Percentiles rank a stretch among this genome's conserved stretches.
These are phyloP conservation scores for Cyamopsis tetragonoloba DNA, from an alignment of 306 rosid species.

Conservation along the genomic window DNA sequence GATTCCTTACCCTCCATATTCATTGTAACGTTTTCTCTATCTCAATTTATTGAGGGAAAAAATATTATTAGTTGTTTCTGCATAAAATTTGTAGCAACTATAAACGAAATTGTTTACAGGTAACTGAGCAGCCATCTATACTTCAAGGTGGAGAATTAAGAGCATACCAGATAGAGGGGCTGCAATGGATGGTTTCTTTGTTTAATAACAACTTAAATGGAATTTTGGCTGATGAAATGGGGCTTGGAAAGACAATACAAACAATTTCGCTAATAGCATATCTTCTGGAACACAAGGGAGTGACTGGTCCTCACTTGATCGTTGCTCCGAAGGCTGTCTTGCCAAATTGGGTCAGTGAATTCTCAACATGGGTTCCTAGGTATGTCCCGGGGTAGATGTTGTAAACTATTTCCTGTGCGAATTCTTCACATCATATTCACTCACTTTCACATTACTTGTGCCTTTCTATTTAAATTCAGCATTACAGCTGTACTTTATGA, in stretches of 20 bases:
- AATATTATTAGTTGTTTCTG: slow-evolving; percentile 10
- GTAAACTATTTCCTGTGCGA: slow-evolving; percentile 16
- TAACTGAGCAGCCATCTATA: slow-evolving; percentile 89
- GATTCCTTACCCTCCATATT: slow-evolving; percentile 10
- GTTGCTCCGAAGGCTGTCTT: slow-evolving; percentile 99
- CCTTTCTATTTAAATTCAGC: slow-evolving; percentile 51
- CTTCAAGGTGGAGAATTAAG: slow-evolving; percentile 98
- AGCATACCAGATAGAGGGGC: slow-evolving; percentile 91
- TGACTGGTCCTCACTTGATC: slow-evolving; percentile 90
- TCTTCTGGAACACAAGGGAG: slow-evolving; percentile 83
- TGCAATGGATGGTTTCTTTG: slow-evolving; percentile 98
- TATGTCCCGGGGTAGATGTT: slow-evolving; percentile 27
- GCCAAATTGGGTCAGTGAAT: slow-evolving; percentile 92
- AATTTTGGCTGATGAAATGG: slow-evolving; percentile 99
- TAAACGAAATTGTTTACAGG: slow-evolving; percentile 47
- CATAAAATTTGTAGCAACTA: slow-evolving; percentile 10
- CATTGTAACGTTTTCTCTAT: not conserved
- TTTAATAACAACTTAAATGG: slow-evolving; percentile 95
- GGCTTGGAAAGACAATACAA: slow-evolving; percentile 97
- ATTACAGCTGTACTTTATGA: slow-evolving; percentile 80
- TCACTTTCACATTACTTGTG: slow-evolving; percentile 17
- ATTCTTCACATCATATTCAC: not conserved
- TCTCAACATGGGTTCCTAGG: slow-evolving; percentile 97
- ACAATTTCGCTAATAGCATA: slow-evolving; percentile 88
- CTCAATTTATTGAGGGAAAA: not conserved